A percentile compares a stretch with the other conserved stretches of the same genome.
Conservation (phyloP, 2,329 filamentous ascomycete species). For the Penicillium hesseltinei region DNA sequence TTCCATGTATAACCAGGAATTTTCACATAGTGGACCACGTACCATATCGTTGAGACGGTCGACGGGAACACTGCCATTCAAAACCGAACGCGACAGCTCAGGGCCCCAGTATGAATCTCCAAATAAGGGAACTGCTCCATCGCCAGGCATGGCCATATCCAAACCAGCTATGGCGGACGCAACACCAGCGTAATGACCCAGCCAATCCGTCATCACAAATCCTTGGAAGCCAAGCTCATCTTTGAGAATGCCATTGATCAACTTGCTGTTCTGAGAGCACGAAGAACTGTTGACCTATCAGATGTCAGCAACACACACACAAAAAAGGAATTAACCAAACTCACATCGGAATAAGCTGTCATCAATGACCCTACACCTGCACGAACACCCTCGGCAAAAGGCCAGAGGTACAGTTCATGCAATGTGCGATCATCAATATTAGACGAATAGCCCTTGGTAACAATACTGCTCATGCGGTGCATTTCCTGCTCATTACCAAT, state of each 20-base stretch:
- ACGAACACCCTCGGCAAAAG: conserved; percentile 50
- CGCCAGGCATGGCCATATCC: conserved; percentile 70
- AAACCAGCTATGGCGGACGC: conserved; percentile 61
- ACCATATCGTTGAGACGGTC: conserved; percentile 55
- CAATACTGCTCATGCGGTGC: conserved; percentile 49
- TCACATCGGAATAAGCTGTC: conserved; percentile 45
- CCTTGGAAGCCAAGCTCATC: conserved; percentile 73
- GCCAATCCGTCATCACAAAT: conserved; percentile 69
- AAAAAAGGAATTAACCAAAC: background rate
- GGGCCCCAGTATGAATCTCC: conserved; percentile 56
- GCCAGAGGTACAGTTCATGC: conserved; percentile 49
- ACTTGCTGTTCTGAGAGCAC: conserved; percentile 65
- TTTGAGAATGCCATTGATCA: conserved; percentile 68
- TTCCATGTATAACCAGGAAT: no score
- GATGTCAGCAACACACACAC: background rate
- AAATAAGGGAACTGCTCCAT: conserved; percentile 52
- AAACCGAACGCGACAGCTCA: conserved; percentile 54
- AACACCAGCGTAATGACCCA: conserved; percentile 60
- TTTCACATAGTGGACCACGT: background rate
- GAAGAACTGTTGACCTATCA: conserved; percentile 63
- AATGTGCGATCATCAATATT: conserved; percentile 53
- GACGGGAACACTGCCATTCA: conserved; percentile 59
- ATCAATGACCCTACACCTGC: conserved; percentile 50
- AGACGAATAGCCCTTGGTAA: conserved; percentile 43
- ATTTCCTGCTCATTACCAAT: conserved; percentile 51